Conservation (phyloP, 2,329 filamentous ascomycete species). For the Phaeosphaeriaceae sp. region DNA sequence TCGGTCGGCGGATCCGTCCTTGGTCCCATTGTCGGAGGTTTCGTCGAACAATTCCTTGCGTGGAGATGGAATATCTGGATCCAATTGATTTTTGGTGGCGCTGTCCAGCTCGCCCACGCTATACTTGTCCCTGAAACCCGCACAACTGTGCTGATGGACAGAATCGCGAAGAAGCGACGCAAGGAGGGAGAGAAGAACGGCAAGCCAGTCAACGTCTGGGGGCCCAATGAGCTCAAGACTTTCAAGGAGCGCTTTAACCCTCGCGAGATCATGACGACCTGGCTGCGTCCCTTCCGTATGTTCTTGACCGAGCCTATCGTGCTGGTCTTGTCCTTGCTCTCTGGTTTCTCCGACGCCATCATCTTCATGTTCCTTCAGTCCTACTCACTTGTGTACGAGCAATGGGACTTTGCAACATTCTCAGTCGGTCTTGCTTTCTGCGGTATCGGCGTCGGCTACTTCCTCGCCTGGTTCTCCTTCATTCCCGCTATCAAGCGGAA, state of each 20-base stretch:
- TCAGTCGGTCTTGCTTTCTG: conserved; percentile 70
- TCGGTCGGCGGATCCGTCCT: conserved; percentile 80
- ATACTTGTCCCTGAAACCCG: conserved; percentile 80
- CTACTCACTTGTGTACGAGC: conserved; percentile 71
- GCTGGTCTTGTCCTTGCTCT: conserved; percentile 72
- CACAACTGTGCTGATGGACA: conserved; percentile 78
- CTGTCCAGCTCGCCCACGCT: conserved; percentile 73
- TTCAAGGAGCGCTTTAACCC: conserved; percentile 47
- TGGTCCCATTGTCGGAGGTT: conserved; percentile 80
- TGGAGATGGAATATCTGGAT: conserved; percentile 89
- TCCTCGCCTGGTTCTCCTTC: conserved; percentile 69
- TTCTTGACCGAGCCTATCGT: conserved; percentile 80
- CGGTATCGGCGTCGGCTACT: conserved; percentile 66
- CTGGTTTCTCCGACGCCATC: conserved; percentile 77
- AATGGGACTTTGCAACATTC: conserved; percentile 70
- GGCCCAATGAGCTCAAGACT: conserved; percentile 72
- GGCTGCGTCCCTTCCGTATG: conserved; percentile 73
- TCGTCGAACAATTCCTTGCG: conserved; percentile 71
- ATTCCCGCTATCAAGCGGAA: conserved; percentile 60
- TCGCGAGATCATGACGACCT: conserved; percentile 56
- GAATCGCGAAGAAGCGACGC: conserved; percentile 77
- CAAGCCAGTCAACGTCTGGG: conserved; percentile 69
- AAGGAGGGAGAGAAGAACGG: conserved; percentile 68
- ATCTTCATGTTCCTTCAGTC: conserved; percentile 83
- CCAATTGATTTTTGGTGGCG: conserved; percentile 79